Evolutionary conservation across 2,329 filamentous ascomycete genomes (phyloP).

Genomic region (Xylaria sp.): DNA sequence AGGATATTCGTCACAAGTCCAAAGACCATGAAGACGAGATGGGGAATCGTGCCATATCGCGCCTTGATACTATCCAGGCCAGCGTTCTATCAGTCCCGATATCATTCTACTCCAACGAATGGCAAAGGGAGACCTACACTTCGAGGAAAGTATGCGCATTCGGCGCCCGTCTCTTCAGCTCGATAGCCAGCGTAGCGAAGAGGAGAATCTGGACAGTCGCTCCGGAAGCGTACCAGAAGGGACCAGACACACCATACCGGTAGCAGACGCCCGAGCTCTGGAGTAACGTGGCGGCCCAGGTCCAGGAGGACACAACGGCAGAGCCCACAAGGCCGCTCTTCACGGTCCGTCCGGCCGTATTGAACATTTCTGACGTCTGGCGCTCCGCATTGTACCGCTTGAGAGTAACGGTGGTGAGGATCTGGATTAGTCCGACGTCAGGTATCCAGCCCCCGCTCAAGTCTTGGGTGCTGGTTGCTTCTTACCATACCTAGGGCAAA

Average conservation of each 20-base stretch:
- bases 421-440: constrained; percentile 48
- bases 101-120: not conserved
- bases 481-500: constrained; percentile 77
- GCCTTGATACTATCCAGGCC: constrained; percentile 41
- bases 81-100: constrained; percentile 1
- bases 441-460: not conserved
- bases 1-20: constrained; percentile 86
- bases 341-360: constrained; percentile 85
- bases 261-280: constrained; percentile 87
- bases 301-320: constrained; percentile 93
- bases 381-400: constrained; percentile 72
- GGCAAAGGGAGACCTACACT: constrained; percentile 59
- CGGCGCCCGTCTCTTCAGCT: constrained; percentile 85
- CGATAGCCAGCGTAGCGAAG: constrained; percentile 90
- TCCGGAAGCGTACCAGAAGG: constrained; percentile 62
- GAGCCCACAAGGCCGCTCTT: constrained; percentile 89
- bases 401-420: constrained; percentile 75
- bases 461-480: constrained; percentile 1
- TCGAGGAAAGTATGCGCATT: constrained; percentile 90
- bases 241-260: constrained; percentile 74
- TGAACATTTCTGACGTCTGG: constrained; percentile 94
- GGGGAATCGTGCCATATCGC: constrained; percentile 58
- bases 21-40: constrained; percentile 83
- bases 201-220: constrained; percentile 88
- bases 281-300: constrained; percentile 86